Evolutionary conservation across 768 basidiomycete genomes (phyloP).

Genomic region (Candolleomyces efflorescens): DNA sequence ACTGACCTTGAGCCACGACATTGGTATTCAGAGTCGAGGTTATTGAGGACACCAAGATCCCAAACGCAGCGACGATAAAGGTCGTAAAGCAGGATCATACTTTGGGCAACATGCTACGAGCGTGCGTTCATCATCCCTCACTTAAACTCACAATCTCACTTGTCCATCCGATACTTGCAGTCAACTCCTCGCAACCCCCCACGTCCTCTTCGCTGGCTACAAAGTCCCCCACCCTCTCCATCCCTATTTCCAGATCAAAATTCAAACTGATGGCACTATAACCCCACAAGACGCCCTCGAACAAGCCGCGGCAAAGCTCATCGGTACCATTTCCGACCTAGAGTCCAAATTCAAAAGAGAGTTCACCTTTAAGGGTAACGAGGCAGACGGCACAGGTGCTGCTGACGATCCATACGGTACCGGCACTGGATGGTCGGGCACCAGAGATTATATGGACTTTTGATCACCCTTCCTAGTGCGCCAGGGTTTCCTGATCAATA

Average conservation of each 20-base stretch:
- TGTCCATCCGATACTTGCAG: conserved; percentile 34
- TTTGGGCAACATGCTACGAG: conserved; percentile 92
- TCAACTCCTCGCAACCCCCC: conserved; percentile 84
- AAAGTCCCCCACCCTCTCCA: conserved; percentile 65
- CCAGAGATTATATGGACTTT: background rate
- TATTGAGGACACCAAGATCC: conserved; percentile 94
- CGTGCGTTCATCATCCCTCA: conserved; percentile 38
- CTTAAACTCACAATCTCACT: background rate
- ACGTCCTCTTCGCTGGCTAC: conserved; percentile 95
- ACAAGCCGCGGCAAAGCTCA: conserved; percentile 77
- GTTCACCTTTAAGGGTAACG: conserved; percentile 70
- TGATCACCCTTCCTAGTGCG: background rate
- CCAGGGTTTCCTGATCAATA: background rate
- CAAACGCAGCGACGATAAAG: conserved; percentile 94
- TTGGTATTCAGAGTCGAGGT: conserved; percentile 67
- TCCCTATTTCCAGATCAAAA: conserved; percentile 90
- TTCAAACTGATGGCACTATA: conserved; percentile 87
- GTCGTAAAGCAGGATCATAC: conserved; percentile 98
- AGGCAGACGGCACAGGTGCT: conserved; percentile 17
- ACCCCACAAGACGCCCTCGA: conserved; percentile 84
- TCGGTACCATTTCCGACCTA: conserved; percentile 61
- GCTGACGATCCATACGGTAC: conserved; percentile 48
- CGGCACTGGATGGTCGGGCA: background rate
- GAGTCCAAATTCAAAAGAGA: conserved; percentile 79
- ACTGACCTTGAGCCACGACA: conserved; percentile 1